Evolutionary conservation across 306 rosid genomes (phyloP), one percentile per base, ranked within the genome.

Genomic region (Vigna mungo): DNA sequence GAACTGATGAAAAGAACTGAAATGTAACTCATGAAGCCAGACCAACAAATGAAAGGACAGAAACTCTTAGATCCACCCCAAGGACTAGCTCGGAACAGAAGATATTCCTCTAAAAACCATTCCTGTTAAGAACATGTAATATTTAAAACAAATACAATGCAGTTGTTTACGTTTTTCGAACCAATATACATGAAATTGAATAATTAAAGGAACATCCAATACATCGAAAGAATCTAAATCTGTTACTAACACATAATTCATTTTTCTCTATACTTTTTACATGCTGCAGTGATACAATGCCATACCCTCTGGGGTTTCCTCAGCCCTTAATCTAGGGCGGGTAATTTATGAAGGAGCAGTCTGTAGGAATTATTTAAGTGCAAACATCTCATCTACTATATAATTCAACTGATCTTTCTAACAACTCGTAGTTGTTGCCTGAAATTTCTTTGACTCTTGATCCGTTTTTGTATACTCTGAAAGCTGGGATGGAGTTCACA

Each of bases 401-500:
- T 84, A 87, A 71, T 79, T 82, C 88, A 74, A 94, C 90, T 16
- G 94, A 87, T 84, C 87, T 90, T 47, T 94, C 98, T 75, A 94
- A 83, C 69, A 88, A 44, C 70, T 88, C 87, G 13, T 74, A 86
- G 47, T 86, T 81, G 37, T 76, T 88, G 56, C 90, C 93, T 20
- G 96, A 81, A 66, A 94, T 84, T 76, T 92, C 98, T 74, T 85
- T 84, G 54, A 92, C 93, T 72, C 88, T 85, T 60, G 90, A 89
- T 69, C 98, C 97, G 48, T 94, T 92, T 80, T 88, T 94, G 81
- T 94, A 94, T 85, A 94, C 90, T 79, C 83, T 94, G 83, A 92
- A 94, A 3, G 85, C 78, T 60, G 98, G 98, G 36, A 80, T 62
- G 25, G 84, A 81, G 63, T 44, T 85, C 75, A 92, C 93, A 12